Conservation (phyloP, 148 eudicot species). For the Nepenthes gracilis region DNA sequence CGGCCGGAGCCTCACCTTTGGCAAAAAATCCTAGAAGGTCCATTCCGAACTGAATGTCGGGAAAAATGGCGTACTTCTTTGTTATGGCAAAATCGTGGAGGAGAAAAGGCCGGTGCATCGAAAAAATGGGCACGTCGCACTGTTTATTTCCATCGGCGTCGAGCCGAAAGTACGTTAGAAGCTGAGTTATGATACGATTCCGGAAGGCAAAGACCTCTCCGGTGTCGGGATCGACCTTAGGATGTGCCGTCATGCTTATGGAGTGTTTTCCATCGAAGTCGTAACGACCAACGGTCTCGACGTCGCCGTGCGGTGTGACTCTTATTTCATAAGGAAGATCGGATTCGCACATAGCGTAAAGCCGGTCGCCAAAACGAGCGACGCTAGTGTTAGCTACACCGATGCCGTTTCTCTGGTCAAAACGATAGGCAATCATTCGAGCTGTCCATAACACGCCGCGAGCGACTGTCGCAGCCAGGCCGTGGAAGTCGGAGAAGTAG, state of each 20-base stretch:
- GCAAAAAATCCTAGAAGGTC: constrained; percentile 23
- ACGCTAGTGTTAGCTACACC: constrained; percentile 56
- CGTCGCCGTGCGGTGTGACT: constrained; percentile 30
- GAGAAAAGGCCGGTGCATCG: constrained; percentile 17
- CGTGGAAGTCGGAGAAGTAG: constrained; percentile 45
- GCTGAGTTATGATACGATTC: constrained; percentile 19
- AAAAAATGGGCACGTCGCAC: constrained; percentile 25
- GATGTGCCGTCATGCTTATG: constrained; percentile 60
- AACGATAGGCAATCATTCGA: constrained; percentile 28
- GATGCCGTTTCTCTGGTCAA: constrained; percentile 26
- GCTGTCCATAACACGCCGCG: constrained; percentile 24
- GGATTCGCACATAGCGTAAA: constrained; percentile 48
- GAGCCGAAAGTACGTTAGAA: constrained; percentile 24
- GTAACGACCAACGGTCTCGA: constrained; percentile 40
- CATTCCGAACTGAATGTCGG: constrained; percentile 37
- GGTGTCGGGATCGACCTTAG: constrained; percentile 15
- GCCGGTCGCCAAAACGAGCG: constrained; percentile 24
- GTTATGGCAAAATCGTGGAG: constrained; percentile 40
- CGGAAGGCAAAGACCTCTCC: constrained; percentile 31
- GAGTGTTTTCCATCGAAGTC: constrained; percentile 32
- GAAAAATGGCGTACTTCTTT: constrained; percentile 20
- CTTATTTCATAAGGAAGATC: constrained; percentile 53
- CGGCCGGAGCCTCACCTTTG: constrained; percentile 24
- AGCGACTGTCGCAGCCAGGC: constrained; percentile 34
- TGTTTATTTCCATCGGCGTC: constrained; percentile 18